These are phyloP conservation scores for Pichia deserticola DNA, from an alignment of 805 yeast genomes.

Conservation along the genomic window DNA sequence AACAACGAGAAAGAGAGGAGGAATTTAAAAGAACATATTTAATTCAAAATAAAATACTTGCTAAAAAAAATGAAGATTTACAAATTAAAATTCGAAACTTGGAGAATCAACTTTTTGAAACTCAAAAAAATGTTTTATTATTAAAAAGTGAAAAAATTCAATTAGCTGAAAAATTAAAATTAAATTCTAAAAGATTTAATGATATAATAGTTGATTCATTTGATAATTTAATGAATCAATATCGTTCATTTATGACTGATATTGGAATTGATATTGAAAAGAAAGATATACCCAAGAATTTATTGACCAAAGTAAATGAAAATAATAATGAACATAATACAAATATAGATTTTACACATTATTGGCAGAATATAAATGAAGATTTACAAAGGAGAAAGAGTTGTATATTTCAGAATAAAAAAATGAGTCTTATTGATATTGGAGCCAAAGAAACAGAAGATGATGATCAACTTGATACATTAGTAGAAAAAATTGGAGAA, in stretches of 20 bases:
- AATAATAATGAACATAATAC: neutral
- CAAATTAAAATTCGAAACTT: slow-evolving; percentile 44
- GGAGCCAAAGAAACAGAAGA: neutral
- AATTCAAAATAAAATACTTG: slow-evolving; percentile 52
- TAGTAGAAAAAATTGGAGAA: slow-evolving; percentile 4
- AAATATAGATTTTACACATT: slow-evolving; percentile 1
- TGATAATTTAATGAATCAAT: slow-evolving; percentile 13
- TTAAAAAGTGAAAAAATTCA: slow-evolving; percentile 18
- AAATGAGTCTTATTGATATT: neutral
- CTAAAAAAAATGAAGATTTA: slow-evolving; percentile 48
- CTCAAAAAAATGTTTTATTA: slow-evolving; percentile 22
- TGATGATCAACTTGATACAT: slow-evolving; percentile 6
- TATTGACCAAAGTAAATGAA: neutral
- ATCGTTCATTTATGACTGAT: slow-evolving; percentile 4
- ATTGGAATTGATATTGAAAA: slow-evolving; percentile 9
- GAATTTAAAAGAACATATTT: slow-evolving; percentile 23
- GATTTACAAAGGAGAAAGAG: slow-evolving; percentile 35
- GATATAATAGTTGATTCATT: slow-evolving; percentile 8
- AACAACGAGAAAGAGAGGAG: slow-evolving; percentile 10
- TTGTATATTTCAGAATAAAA: slow-evolving; percentile 12
- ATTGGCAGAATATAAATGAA: slow-evolving; percentile 8
- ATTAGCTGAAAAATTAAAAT: slow-evolving; percentile 9
- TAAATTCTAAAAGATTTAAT: slow-evolving; percentile 8
- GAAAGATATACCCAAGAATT: neutral
- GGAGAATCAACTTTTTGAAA: slow-evolving; percentile 36